phyloP scores from a whole-genome alignment of 2,329 filamentous ascomycete genomes.

The Nothomitra cinnamomea region DNA sequence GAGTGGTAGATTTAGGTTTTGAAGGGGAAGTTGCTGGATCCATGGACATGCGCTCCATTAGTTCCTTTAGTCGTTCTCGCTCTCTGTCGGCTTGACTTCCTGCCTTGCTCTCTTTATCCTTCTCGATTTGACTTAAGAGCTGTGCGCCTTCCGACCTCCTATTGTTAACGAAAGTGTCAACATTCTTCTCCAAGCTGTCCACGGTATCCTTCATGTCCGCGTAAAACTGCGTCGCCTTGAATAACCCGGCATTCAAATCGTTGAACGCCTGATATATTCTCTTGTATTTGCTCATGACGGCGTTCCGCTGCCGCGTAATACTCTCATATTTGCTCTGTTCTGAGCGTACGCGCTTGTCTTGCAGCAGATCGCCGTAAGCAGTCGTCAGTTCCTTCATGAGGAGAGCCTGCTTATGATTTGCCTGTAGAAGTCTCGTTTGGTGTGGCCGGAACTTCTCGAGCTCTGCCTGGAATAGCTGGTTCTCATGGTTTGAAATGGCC shows the following conservation, averaged over 20 bases:
- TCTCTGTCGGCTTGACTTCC: constrained; percentile 58
- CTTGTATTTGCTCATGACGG: constrained; percentile 75
- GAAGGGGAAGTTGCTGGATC: constrained; percentile 34
- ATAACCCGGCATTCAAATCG: constrained; percentile 70
- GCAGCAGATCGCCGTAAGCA: constrained; percentile 71
- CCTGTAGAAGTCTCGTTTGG: constrained; percentile 78
- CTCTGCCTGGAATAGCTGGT: constrained; percentile 82
- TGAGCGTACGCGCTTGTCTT: constrained; percentile 82
- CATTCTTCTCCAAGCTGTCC: constrained; percentile 83
- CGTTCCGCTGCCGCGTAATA: constrained; percentile 65
- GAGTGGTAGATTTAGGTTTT: constrained; percentile 23
- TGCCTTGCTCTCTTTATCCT: constrained; percentile 46
- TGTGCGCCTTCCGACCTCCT: constrained; percentile 79
- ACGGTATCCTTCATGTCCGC: constrained; percentile 90
- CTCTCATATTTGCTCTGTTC: constrained; percentile 92
- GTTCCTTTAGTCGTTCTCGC: constrained; percentile 63
- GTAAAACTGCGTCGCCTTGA: constrained; percentile 85
- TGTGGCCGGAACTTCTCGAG: constrained; percentile 94
- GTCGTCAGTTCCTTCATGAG: constrained; percentile 88
- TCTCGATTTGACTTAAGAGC: constrained; percentile 74
- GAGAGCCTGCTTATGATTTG: constrained; percentile 85
- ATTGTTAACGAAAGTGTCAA: constrained; percentile 94
- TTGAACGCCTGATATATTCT: constrained; percentile 85
- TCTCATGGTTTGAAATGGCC: constrained; percentile 79
- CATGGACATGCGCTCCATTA: constrained; percentile 95